Base-by-base conservation (phyloP, 2,329 filamentous ascomycete genomes). In the Beauveria caledonica region DNA sequence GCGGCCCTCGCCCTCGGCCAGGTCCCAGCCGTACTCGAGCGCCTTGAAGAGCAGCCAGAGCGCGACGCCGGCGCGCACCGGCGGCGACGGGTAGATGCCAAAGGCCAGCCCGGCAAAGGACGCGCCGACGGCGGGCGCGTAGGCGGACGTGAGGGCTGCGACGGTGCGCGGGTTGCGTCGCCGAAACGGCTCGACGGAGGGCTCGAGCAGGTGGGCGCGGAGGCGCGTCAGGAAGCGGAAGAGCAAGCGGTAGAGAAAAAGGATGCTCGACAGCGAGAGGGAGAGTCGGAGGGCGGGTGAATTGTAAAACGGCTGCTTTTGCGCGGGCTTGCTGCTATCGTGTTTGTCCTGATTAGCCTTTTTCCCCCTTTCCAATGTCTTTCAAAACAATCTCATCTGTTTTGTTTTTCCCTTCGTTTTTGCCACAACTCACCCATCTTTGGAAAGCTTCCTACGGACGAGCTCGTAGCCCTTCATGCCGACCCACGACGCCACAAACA, bases 101-200 rank as follows among this genome's bases (percentile, higher is more conserved):
- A 97, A 78, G 54, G 90, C 87, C 54, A 96, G 81, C 3, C 93
- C 93, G 1, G 93, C 91, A 52, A 97, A 74, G 67, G 90, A 92
- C 6, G 93, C 92, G 11, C 93, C 94, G n/a, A 97, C 81, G 2
- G 92, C 92, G 1, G 93, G 93, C 1, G 93, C 89, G 70, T 92
- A 88, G 10, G 83, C 81, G 2, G 91, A 96, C 0, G 92, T 96
- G 61, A 99, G 79, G 0, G 89, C 84, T 21, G 79, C 79, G 0
- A 89, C 82, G 13, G 92, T 84, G 19, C 84, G 83, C 0, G 92
- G 92, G 68, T 97, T 97, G 58, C 93, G 87, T 61, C 81, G 78
- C 15, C 92, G 84, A 74, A 97, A 97, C 0, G 90, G 87, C 59
- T 83, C 82, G 1, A 92, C 91, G 60, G 90, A 84, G n/a, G 90